phyloP scores from a whole-genome alignment of 305 asterid species.

The Rubia peregrina region DNA sequence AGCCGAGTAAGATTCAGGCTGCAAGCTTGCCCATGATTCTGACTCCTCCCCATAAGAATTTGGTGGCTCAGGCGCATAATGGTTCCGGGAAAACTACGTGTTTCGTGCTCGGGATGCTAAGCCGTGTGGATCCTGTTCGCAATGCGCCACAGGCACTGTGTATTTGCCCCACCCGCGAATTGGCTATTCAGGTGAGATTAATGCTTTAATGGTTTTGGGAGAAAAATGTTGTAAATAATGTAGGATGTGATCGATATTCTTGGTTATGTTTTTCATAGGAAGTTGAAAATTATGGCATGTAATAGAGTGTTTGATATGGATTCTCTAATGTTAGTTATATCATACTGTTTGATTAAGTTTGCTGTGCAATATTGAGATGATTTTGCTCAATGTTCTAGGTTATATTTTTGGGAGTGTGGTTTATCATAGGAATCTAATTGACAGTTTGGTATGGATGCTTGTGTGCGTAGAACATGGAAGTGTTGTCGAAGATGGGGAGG shows the following conservation, averaged over 20 bases:
- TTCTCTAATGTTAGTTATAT: too few species aligned
- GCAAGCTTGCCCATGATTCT: constrained; percentile 85
- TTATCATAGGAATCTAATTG: neutral
- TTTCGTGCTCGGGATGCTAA: constrained; percentile 91
- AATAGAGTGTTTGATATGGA: too few species aligned
- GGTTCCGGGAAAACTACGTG: constrained; percentile 99
- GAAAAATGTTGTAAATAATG: neutral
- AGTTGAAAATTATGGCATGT: too few species aligned
- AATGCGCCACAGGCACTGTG: constrained; percentile 84
- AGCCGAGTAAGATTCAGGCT: constrained; percentile 77
- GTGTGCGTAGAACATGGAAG: constrained; percentile 69
- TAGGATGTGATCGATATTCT: neutral
- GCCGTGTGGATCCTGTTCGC: constrained; percentile 63
- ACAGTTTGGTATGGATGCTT: neutral
- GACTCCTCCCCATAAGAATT: constrained; percentile 68
- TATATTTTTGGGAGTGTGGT: too few species aligned
- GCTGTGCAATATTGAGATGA: neutral
- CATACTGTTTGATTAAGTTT: neutral
- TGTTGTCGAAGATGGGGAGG: constrained; percentile 82
- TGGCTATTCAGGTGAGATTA: constrained; percentile 68
- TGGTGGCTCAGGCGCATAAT: constrained; percentile 89
- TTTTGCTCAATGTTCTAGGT: too few species aligned
- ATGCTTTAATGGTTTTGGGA: neutral
- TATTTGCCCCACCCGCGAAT: constrained; percentile 90
- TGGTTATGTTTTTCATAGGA: too few species aligned